A percentile compares a stretch with the other conserved stretches of the same genome.
Evolutionary conservation across 1,284 basidiomycete genomes (phyloP).

Genomic region (Cryptococcus floricola): DNA sequence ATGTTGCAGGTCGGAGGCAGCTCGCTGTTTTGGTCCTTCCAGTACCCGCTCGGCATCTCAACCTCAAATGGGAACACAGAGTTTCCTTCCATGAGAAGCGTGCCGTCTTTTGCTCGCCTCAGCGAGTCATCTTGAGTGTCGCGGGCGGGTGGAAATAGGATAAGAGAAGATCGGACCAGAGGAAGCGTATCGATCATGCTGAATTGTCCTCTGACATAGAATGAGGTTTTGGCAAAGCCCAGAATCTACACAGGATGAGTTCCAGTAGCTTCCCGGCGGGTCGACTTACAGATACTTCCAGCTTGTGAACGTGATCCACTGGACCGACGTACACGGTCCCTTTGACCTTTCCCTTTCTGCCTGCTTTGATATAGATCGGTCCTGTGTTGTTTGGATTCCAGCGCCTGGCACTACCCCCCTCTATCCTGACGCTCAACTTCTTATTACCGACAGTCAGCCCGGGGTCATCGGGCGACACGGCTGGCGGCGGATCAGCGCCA

Average conservation of each 20-base stretch:
- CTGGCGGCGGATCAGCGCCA: too few relatives aligned
- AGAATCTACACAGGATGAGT: slow-evolving; percentile 18
- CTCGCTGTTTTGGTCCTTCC: slow-evolving; percentile 18
- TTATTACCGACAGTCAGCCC: slow-evolving; percentile 22
- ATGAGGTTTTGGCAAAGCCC: slow-evolving; percentile 29
- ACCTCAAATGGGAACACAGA: slow-evolving; percentile 24
- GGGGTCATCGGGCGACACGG: too few relatives aligned
- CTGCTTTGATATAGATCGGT: slow-evolving; percentile 23
- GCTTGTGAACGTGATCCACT: slow-evolving; percentile 26
- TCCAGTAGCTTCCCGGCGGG: neutral
- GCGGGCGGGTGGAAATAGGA: slow-evolving; percentile 19
- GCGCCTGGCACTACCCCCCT: slow-evolving; percentile 15
- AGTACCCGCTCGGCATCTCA: slow-evolving; percentile 31
- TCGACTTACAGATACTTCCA: slow-evolving; percentile 33
- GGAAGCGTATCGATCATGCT: slow-evolving; percentile 34
- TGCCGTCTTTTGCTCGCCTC: slow-evolving; percentile 12
- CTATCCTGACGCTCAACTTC: slow-evolving; percentile 24
- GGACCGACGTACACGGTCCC: slow-evolving; percentile 30
- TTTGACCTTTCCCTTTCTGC: slow-evolving; percentile 22
- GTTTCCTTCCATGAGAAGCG: slow-evolving; percentile 18
- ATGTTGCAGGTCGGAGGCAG: slow-evolving; percentile 30
- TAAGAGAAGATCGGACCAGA: slow-evolving; percentile 13
- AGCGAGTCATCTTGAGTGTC: neutral
- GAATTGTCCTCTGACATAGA: slow-evolving; percentile 36
- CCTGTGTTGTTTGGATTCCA: slow-evolving; percentile 29